These are phyloP conservation scores for Phaffomyces thermotolerans DNA, from an alignment of 805 yeast genomes.

Conservation along the genomic window DNA sequence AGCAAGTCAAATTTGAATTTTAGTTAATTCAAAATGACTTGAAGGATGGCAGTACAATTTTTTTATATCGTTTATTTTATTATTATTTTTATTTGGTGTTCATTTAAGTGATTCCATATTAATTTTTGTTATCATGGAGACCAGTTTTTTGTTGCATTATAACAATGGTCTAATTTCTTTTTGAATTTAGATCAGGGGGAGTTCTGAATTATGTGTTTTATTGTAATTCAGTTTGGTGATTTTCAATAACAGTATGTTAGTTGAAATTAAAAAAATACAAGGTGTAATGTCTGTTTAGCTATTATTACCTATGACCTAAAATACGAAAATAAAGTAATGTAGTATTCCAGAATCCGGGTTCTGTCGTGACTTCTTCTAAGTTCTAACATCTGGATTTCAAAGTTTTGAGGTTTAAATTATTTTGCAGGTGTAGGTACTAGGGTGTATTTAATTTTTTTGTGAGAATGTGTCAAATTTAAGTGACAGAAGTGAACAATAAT, in stretches of 20 bases:
- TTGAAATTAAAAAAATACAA: conserved; percentile 4
- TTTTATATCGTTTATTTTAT: conserved; percentile 4
- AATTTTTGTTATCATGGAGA: conserved; percentile 5
- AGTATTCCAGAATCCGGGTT: not conserved
- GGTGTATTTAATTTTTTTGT: too few species aligned
- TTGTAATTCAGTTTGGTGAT: not conserved
- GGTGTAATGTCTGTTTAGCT: conserved; percentile 6
- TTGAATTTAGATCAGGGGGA: conserved; percentile 8
- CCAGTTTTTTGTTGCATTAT: conserved; percentile 5
- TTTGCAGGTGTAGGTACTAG: too few species aligned
- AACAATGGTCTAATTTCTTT: conserved; percentile 7
- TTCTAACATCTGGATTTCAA: too few species aligned
- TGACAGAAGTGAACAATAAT: too few species aligned
- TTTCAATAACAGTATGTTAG: not conserved
- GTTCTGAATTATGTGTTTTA: conserved; percentile 3
- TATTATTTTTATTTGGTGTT: conserved; percentile 9
- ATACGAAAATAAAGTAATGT: conserved; percentile 1
- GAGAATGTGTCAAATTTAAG: too few species aligned
- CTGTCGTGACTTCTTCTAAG: too few species aligned
- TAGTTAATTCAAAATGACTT: not conserved
- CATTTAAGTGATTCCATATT: conserved; percentile 9
- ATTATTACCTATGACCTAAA: conserved; percentile 11
- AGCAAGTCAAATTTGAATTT: not conserved
- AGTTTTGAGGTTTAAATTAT: too few species aligned
- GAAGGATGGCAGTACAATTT: conserved; percentile 5